Evolutionary conservation across 371 early-diverging fungal genomes (phyloP), one percentile per base, ranked within the genome.

Genomic region (Syncephalastrum monosporum): DNA sequence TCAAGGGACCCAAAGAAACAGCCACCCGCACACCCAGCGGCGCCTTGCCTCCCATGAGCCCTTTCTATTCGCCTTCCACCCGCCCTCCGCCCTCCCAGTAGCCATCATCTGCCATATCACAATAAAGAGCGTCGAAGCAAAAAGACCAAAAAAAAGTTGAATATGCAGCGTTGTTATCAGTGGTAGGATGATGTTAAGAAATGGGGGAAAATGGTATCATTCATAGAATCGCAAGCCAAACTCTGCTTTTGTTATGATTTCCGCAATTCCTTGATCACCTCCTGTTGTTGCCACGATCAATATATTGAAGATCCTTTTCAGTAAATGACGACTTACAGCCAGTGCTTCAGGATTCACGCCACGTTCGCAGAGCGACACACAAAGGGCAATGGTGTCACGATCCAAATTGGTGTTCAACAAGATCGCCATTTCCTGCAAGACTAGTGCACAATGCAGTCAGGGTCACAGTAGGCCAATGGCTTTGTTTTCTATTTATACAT

Each of bases 311-410:
- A 17, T 48, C 41, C 17, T 14, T 21, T 51, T 33, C 24, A n/a
- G 8, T 43, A 41, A 47, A 59, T 3, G 16, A 12, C 7, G 13
- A 65, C 65, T 54, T 65, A 85, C 87, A 2, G 94, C 91, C 15
- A 93, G 71, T 5, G 92, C 91, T 69, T 91, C 92, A 7, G 94
- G 94, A 64, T 93, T 91, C 19, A 86, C 91, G 16, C 92, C 91
- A 15, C 69, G 66, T 60, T 91, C 91, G 62, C 84, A 85, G 47
- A 93, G 68, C 6, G 83, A 75, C 5, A 91, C 76, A 61, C 91
- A 91, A 10, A 82, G 60, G 0, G 85, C 74, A n/a, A 93, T 78
- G 0, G 89, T 74, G 38, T 90, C 87, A 24, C 85, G 74, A 70
- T 88, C 89, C 4, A 91, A 78, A 0, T 89, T 89, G 4, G 90